phyloP scores from a whole-genome alignment of 805 yeast genomes.

The Candida sithepensis region DNA sequence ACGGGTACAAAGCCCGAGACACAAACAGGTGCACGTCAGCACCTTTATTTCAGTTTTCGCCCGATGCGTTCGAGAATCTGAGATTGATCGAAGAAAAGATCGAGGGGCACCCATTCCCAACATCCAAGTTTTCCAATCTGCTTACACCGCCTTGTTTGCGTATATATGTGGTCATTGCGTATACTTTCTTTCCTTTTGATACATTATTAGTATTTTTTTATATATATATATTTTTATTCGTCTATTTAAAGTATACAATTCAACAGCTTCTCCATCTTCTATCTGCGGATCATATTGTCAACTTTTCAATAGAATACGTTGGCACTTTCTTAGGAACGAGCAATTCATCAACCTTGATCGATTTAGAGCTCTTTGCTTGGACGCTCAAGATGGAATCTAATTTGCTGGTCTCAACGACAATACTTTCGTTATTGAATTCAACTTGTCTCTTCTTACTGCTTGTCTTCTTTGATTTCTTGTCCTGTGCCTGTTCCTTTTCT shows the following conservation, averaged over 20 bases:
- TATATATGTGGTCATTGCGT: too few relatives aligned
- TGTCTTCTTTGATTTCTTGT: constrained; percentile 15
- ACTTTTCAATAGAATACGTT: constrained; percentile 50
- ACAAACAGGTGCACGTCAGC: too few relatives aligned
- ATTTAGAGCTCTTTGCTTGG: constrained; percentile 16
- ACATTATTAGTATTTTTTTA: too few relatives aligned
- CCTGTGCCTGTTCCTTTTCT: constrained; percentile 11
- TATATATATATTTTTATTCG: too few relatives aligned
- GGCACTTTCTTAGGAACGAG: constrained; percentile 44
- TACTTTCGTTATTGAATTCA: constrained; percentile 27
- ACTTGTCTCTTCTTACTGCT: constrained; percentile 23
- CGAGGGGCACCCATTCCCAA: too few relatives aligned
- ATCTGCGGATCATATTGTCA: constrained; percentile 30
- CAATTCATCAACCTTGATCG: constrained; percentile 24
- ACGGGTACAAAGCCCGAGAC: too few relatives aligned
- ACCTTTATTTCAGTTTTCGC: too few relatives aligned
- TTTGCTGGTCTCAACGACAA: constrained; percentile 24
- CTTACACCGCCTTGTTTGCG: too few relatives aligned
- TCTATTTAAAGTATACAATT: neutral
- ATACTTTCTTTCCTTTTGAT: too few relatives aligned
- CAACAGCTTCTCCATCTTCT: neutral
- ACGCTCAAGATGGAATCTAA: constrained; percentile 24
- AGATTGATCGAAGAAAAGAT: too few relatives aligned
- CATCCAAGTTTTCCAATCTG: too few relatives aligned
- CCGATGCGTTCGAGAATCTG: too few relatives aligned